Percentiles rank a stretch among this genome's conserved stretches.
Evolutionary conservation across 2,329 filamentous ascomycete genomes (phyloP).

Genomic region (Sclerotinia trifoliorum): DNA sequence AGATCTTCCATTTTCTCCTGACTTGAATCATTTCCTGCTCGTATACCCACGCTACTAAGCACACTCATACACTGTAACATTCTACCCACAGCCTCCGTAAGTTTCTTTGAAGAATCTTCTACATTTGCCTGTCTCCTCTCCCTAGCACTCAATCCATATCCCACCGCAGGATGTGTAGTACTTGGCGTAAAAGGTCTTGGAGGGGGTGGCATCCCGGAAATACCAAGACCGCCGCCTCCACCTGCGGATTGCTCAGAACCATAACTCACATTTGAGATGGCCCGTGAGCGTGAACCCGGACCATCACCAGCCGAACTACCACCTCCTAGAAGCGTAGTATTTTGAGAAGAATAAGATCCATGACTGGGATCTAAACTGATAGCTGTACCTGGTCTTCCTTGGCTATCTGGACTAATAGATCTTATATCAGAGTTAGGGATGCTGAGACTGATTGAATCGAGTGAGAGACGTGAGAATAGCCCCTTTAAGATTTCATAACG

Average conservation of each 20-base stretch:
- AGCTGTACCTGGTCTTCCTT: constrained; percentile 66
- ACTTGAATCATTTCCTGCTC: constrained; percentile 58
- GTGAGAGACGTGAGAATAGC: constrained; percentile 83
- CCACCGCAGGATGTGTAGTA: constrained; percentile 31
- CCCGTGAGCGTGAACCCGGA: constrained; percentile 66
- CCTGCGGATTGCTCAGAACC: constrained; percentile 43
- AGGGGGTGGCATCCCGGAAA: constrained; percentile 35
- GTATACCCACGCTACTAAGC: constrained; percentile 65
- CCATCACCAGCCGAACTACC: constrained; percentile 50
- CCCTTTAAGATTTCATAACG: constrained; percentile 85
- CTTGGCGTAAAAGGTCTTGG: constrained; percentile 38
- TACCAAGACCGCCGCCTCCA: constrained; percentile 27
- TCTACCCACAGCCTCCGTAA: constrained; percentile 90
- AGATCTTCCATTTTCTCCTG: constrained; percentile 80
- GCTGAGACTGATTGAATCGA: constrained; percentile 63
- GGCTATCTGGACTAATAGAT: constrained; percentile 51
- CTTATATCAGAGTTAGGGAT: constrained; percentile 46
- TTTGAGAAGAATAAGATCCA: constrained; percentile 77
- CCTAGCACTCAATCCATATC: constrained; percentile 12
- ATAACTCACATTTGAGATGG: constrained; percentile 80
- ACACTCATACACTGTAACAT: constrained; percentile 98
- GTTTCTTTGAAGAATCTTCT: constrained; percentile 66
- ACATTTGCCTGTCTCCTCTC: constrained; percentile 46
- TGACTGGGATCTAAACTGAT: constrained; percentile 71
- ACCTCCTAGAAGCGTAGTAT: constrained; percentile 68